Conservation (phyloP, 176 grass and related monocot species). For the Microstegium vimineum region DNA sequence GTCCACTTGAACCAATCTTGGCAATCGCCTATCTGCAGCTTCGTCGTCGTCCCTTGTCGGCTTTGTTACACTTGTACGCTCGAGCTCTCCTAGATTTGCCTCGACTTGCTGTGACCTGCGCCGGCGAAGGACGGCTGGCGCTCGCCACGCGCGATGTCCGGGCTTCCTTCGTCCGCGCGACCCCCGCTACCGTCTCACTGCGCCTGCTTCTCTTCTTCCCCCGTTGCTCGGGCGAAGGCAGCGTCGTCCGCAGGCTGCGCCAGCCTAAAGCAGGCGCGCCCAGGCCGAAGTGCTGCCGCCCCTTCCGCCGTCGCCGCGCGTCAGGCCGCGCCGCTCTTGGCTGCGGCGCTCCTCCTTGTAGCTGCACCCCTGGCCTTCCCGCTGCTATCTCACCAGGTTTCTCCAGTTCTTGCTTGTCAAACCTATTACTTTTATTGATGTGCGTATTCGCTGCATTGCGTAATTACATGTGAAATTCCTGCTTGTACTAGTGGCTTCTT, state of each 20-base stretch:
- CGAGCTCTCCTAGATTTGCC: background rate
- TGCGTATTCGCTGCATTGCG: background rate
- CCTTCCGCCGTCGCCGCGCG: background rate
- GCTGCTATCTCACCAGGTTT: slow-evolving; percentile 42
- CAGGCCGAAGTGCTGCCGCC: background rate
- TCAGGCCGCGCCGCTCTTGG: slow-evolving; percentile 40
- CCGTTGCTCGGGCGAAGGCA: background rate
- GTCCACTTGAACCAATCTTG: background rate
- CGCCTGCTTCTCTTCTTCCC: background rate
- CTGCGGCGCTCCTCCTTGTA: slow-evolving; percentile 49
- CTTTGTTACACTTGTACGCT: too few relatives aligned
- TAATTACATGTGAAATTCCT: background rate
- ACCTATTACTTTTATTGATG: background rate
- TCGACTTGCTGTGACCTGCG: background rate
- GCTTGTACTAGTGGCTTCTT: background rate
- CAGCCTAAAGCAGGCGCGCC: background rate
- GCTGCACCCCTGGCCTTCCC: slow-evolving; percentile 8
- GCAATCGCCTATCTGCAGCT: background rate
- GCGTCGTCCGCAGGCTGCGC: background rate
- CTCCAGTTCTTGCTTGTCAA: background rate
- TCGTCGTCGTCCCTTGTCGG: background rate
- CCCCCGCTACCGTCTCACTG: background rate
- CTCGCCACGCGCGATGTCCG: slow-evolving; percentile 13
- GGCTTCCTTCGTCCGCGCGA: background rate
- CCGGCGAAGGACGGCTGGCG: background rate